Evolutionary conservation across 139 green algal genomes (phyloP).

Genomic region (Tetraselmis striata): DNA sequence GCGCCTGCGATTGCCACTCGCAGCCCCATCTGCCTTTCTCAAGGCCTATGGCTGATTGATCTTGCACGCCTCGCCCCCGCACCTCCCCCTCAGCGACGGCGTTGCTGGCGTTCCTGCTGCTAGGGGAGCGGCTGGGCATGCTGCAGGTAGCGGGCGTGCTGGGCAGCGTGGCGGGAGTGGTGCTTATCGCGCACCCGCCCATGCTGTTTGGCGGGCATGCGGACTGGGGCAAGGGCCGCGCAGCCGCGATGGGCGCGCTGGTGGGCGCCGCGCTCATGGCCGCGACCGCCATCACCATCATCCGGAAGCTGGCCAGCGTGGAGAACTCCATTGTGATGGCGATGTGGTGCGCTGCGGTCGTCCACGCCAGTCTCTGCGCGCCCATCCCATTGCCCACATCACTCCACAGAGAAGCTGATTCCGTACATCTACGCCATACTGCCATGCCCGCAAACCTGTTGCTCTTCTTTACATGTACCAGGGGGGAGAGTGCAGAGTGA

Average conservation of each 20-base stretch:
- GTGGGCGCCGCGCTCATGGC: neutral
- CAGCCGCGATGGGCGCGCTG: neutral
- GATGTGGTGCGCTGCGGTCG: too few relatives aligned
- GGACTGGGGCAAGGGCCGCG: neutral
- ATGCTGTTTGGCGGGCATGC: neutral
- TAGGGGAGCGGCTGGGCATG: neutral
- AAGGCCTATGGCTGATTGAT: too few relatives aligned
- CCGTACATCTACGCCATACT: too few relatives aligned
- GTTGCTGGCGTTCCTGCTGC: neutral
- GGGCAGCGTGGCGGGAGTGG: neutral
- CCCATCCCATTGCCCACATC: too few relatives aligned
- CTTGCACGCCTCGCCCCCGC: too few relatives aligned
- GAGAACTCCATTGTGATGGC: neutral
- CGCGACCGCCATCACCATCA: neutral
- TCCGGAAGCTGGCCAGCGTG: neutral
- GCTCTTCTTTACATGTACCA: too few relatives aligned
- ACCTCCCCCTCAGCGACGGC: neutral
- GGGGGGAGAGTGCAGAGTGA: too few relatives aligned
- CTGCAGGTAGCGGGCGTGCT: neutral
- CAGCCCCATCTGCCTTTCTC: too few relatives aligned
- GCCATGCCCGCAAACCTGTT: too few relatives aligned
- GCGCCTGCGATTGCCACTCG: too few relatives aligned
- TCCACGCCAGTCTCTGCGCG: too few relatives aligned
- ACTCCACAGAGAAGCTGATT: too few relatives aligned
- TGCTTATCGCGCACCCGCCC: neutral